Evolutionary conservation across 176 grass and related monocot species (phyloP).

Genomic region (sorghum (Sorghum bicolor)): Sorghum_bicolor_NCBIv3 NC_012871.2:72652001-72652500

Average conservation of each 20-base stretch:
- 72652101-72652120: not conserved
- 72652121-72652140: not conserved
- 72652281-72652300: slow-evolving; percentile 76
- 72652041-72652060: not conserved
- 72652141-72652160: not conserved
- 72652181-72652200: not conserved
- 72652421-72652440: not conserved
- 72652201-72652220: not conserved
- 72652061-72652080: not conserved
- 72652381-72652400: not conserved
- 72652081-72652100: not conserved
- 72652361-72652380: slow-evolving; percentile 56
- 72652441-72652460: slow-evolving; percentile 57
- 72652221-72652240: not conserved
- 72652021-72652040: not conserved
- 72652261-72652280: slow-evolving; percentile 80
- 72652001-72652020: not conserved
- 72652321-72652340: slow-evolving; percentile 85
- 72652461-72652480: slow-evolving; percentile 65
- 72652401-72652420: not conserved
- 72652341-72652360: slow-evolving; percentile 72
- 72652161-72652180: not conserved
- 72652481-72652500: slow-evolving; percentile 65
- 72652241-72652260: slow-evolving; percentile 21
- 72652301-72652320: slow-evolving; percentile 59